These are phyloP conservation scores for Metarhizium robertsii DNA, from an alignment of 2,329 filamentous ascomycete genomes.

Conservation along the genomic window DNA sequence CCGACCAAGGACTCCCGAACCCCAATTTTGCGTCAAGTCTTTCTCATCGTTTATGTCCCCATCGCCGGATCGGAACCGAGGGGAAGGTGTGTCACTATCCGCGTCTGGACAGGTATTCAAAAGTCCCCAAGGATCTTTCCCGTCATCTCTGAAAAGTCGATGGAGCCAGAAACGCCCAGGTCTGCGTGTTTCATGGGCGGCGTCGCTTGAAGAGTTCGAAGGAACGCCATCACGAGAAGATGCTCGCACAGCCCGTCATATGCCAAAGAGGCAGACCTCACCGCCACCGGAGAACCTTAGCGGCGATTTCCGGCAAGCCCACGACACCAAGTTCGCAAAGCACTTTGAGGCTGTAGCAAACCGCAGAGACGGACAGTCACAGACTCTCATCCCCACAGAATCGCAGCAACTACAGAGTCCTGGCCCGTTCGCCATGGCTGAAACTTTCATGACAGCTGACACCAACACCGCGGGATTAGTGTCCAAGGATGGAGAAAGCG, in stretches of 20 bases:
- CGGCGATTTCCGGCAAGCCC: slow-evolving; percentile 23
- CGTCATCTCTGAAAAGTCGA: slow-evolving; percentile 25
- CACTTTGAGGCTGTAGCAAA: slow-evolving; percentile 38
- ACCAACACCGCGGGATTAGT: slow-evolving; percentile 4
- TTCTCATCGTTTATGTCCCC: slow-evolving; percentile 44
- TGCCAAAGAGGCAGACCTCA: slow-evolving; percentile 22
- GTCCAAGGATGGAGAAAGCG: neutral
- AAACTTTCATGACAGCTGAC: slow-evolving; percentile 16
- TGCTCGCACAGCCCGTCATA: neutral
- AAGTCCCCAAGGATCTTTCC: slow-evolving; percentile 8
- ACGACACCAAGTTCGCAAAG: slow-evolving; percentile 31
- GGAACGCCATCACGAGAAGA: neutral
- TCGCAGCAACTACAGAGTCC: slow-evolving; percentile 26
- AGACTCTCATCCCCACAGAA: slow-evolving; percentile 29
- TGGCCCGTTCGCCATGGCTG: slow-evolving; percentile 16
- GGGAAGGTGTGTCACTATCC: neutral
- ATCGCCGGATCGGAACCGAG: slow-evolving; percentile 29
- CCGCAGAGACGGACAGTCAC: slow-evolving; percentile 20
- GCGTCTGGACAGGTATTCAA: neutral
- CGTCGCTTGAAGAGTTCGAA: neutral
- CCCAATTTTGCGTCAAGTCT: slow-evolving; percentile 38
- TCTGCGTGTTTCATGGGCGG: slow-evolving; percentile 4
- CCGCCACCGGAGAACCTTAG: slow-evolving; percentile 32
- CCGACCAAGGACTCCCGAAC: slow-evolving; percentile 29
- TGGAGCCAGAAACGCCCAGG: neutral